Base-by-base conservation (phyloP, 2,329 filamentous ascomycete species). In the Simplicillium sp. region DNA sequence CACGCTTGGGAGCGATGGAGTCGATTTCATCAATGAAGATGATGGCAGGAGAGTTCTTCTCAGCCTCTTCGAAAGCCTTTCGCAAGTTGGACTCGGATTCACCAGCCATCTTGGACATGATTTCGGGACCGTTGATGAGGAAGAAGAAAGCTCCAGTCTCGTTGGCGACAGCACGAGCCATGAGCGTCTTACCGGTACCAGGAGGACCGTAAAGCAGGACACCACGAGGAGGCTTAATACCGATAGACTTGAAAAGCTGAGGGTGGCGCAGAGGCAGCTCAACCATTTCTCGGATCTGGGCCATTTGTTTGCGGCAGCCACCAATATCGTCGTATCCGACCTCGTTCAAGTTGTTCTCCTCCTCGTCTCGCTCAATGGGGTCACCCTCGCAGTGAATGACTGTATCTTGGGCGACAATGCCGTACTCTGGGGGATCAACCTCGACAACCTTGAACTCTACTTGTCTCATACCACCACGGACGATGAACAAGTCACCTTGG, bases 31-130 rank as follows among this genome's bases (percentile, higher is more conserved):
- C 92, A 52, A 98, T 97, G 74, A 97, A 98, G 68, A 98, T 97
- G 63, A 98, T 97, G 43, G 92, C 89, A 12, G 92, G 92, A 0
- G 90, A 95, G 72, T 97, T 97, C 82, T 97, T 97, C 74, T 97
- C 90, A 34, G 92, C 92, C 71, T 97, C 92, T 65, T 97, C 92
- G 56, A 98, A 98, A n/a, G 92, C 92, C 71, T 97, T 97, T 56
- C 92, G 84, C 52, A 98, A 68, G 65, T 97, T 97, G 45, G 90
- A 97, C 66, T 97, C 92, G 44, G 92, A 97, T 68, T 98, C 92
- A 78, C 92, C 92, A 45, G 92, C 92, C 92, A 97, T 97, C 80
- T 97, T 97, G 44, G 90, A 96, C 92, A 98, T 97, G 71, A 98
- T 97, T 65, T 97, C 92, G 39, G 92, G 92, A 50, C 92, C 90